These are phyloP conservation scores for Cryptosporidium meleagridis DNA, from an alignment of 169 alveolate genomes.

Conservation along the genomic window DNA sequence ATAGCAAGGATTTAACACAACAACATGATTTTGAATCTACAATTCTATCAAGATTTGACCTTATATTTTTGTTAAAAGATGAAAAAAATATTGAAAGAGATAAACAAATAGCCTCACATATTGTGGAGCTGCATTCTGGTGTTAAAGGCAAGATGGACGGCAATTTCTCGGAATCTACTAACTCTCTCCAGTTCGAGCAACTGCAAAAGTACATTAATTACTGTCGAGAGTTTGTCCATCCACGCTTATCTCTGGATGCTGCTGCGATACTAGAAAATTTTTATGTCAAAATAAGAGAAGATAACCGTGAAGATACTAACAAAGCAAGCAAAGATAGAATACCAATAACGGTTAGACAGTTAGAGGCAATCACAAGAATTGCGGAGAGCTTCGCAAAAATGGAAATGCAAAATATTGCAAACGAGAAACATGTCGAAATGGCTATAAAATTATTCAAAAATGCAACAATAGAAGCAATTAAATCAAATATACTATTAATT, in stretches of 20 bases:
- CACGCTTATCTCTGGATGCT: slow-evolving; percentile 95
- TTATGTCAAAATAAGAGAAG: slow-evolving; percentile 95
- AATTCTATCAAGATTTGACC: slow-evolving; percentile 96
- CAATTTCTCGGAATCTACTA: slow-evolving; percentile 14
- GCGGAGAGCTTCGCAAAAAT: slow-evolving; percentile 93
- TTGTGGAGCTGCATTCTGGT: slow-evolving; percentile 87
- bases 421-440: slow-evolving; percentile 90
- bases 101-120: slow-evolving; percentile 90
- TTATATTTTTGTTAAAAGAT: slow-evolving; percentile 97
- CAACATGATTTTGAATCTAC: slow-evolving; percentile 98
- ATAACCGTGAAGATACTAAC: slow-evolving; percentile 83
- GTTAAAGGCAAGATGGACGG: slow-evolving; percentile 64
- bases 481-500: slow-evolving; percentile 81
- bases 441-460: slow-evolving; percentile 89
- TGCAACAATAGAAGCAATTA: slow-evolving; percentile 90
- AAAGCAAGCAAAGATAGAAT: slow-evolving; percentile 83
- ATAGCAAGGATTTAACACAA: slow-evolving; percentile 94
- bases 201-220: slow-evolving; percentile 89
- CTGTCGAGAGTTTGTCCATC: slow-evolving; percentile 90
- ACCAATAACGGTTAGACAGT: slow-evolving; percentile 98
- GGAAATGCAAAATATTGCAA: slow-evolving; percentile 89
- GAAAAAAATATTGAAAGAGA: slow-evolving; percentile 94
- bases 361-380: slow-evolving; percentile 97
- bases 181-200: slow-evolving; percentile 82
- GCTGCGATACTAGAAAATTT: slow-evolving; percentile 92